Conservation (phyloP, 2,329 filamentous ascomycete genomes). For the Hysterium pulicare region DNA sequence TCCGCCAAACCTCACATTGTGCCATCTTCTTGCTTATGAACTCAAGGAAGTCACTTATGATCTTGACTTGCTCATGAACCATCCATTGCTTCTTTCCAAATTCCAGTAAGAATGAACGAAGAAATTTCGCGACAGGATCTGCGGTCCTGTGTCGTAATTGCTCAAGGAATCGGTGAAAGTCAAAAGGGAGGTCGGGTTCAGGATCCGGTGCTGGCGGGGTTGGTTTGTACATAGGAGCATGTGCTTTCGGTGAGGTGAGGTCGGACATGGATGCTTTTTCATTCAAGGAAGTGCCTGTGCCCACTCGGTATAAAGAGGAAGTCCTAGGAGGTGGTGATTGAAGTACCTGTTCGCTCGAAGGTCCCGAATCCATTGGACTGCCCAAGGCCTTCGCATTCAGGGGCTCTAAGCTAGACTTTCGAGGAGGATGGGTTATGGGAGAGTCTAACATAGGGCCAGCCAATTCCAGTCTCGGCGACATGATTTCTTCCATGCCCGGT, state of each 20-base stretch:
- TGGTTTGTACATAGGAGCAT: slow-evolving; percentile 54
- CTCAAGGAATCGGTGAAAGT: slow-evolving; percentile 95
- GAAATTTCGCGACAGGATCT: slow-evolving; percentile 93
- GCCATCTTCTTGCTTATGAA: slow-evolving; percentile 99
- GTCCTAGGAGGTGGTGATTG: slow-evolving; percentile 33
- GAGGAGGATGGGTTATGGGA: slow-evolving; percentile 68
- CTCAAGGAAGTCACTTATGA: slow-evolving; percentile 90
- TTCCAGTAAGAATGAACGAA: slow-evolving; percentile 90
- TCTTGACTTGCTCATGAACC: slow-evolving; percentile 99
- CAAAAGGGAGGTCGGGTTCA: slow-evolving; percentile 84
- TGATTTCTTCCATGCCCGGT: slow-evolving; percentile 75
- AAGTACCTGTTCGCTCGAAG: slow-evolving; percentile 18
- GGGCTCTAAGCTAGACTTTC: slow-evolving; percentile 82
- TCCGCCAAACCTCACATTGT: slow-evolving; percentile 92
- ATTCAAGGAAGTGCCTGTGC: slow-evolving; percentile 27
- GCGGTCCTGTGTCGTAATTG: slow-evolving; percentile 94
- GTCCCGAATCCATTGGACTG: slow-evolving; percentile 16
- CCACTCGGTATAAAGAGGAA: slow-evolving; percentile 31
- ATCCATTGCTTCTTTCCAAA: slow-evolving; percentile 99
- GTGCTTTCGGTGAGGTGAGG: slow-evolving; percentile 29
- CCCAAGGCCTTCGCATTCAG: slow-evolving; percentile 45
- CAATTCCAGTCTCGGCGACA: slow-evolving; percentile 83
- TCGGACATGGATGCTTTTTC: slow-evolving; percentile 14
- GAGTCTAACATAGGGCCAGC: slow-evolving; percentile 73
- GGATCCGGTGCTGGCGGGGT: slow-evolving; percentile 53